phyloP scores from a whole-genome alignment of 2,329 filamentous ascomycete species.

The Paraconiothyrium brasiliense region DNA sequence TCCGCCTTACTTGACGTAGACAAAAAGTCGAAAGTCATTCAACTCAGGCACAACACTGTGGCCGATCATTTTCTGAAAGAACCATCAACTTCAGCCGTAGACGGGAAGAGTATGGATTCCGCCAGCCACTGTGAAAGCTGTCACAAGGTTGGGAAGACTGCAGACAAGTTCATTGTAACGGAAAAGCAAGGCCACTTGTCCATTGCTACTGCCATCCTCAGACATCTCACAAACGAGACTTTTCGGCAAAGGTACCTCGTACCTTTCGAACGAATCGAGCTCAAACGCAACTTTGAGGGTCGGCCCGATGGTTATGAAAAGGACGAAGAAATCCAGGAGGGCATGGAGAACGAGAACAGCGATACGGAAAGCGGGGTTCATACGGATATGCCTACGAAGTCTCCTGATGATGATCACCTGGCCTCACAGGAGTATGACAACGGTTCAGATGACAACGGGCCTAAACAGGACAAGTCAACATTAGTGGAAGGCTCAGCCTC shows the following conservation, averaged over 20 bases:
- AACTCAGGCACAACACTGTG: constrained; percentile 10
- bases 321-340: not conserved
- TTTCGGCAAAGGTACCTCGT: not conserved
- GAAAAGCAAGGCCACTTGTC: constrained; percentile 1
- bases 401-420: not conserved
- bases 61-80: not conserved
- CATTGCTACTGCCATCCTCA: constrained; percentile 1
- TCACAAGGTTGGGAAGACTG: not conserved
- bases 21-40: not conserved
- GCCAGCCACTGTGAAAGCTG: not conserved
- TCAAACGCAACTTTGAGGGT: not conserved
- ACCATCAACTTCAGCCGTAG: not conserved
- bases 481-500: not conserved
- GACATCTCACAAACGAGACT: constrained; percentile 6
- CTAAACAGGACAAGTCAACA: not conserved
- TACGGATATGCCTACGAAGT: not conserved
- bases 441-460: not conserved
- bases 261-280: not conserved
- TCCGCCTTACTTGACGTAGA: constrained; percentile 5
- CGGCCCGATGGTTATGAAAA: not conserved
- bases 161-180: not conserved
- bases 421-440: not conserved
- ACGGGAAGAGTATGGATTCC: not conserved
- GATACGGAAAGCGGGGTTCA: too few species aligned
- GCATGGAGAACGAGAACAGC: too few species aligned